Conservation (phyloP, 202 grass and related monocot species). For the Brachypodium distachyon region DNA sequence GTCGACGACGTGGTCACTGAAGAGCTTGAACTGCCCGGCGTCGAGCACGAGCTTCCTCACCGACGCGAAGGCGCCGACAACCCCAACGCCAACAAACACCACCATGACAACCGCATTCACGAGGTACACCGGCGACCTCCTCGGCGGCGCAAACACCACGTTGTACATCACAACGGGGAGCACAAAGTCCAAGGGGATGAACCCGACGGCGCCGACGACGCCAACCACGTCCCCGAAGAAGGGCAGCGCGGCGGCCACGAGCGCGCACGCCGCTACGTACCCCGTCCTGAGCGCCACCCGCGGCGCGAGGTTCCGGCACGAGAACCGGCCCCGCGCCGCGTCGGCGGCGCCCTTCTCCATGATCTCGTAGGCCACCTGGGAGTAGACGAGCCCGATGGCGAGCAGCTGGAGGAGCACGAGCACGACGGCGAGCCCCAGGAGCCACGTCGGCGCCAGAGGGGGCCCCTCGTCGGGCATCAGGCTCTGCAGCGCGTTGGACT, state of each 20-base stretch:
- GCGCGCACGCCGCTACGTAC: slow-evolving; percentile 57
- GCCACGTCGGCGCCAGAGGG: slow-evolving; percentile 56
- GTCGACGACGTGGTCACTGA: slow-evolving; percentile 55
- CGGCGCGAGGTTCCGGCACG: slow-evolving; percentile 54
- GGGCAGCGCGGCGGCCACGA: slow-evolving; percentile 77
- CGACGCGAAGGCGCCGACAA: slow-evolving; percentile 60
- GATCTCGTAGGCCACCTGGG: slow-evolving; percentile 88
- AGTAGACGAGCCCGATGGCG: slow-evolving; percentile 77
- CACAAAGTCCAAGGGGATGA: slow-evolving; percentile 87
- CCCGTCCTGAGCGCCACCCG: slow-evolving; percentile 56
- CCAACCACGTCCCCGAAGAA: slow-evolving; percentile 84
- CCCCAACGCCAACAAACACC: slow-evolving; percentile 48
- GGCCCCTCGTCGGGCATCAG: slow-evolving; percentile 55
- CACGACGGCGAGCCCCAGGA: slow-evolving; percentile 52
- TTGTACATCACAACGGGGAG: slow-evolving; percentile 84
- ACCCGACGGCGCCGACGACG: slow-evolving; percentile 69
- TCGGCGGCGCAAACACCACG: slow-evolving; percentile 34
- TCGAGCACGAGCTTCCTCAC: slow-evolving; percentile 73
- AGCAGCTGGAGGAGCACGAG: slow-evolving; percentile 71
- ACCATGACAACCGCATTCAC: slow-evolving; percentile 48
- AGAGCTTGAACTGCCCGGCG: slow-evolving; percentile 65
- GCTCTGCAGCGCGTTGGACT: slow-evolving; percentile 62
- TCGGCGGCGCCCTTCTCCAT: slow-evolving; percentile 71
- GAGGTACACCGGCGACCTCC: slow-evolving; percentile 25
- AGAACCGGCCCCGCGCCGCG: slow-evolving; percentile 39